A percentile compares a stretch with the other conserved stretches of the same genome.
phyloP scores from a whole-genome alignment of 148 eudicot genomes.

The Nepenthes gracilis region DNA sequence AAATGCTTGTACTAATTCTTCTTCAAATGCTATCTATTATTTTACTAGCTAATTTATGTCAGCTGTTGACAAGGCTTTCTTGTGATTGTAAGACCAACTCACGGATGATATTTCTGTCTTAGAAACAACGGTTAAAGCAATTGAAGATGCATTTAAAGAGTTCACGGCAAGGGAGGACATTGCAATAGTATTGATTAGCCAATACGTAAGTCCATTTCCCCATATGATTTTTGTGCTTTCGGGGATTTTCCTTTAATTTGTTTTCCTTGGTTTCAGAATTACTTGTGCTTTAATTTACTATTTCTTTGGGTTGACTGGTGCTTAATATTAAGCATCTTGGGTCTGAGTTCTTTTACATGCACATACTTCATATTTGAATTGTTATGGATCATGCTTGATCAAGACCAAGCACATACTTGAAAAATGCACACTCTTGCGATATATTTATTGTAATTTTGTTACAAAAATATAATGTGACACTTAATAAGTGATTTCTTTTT shows the following conservation, averaged over 20 bases:
- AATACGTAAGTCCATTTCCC: conserved; percentile 36
- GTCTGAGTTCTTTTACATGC: not conserved
- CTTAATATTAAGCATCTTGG: not conserved
- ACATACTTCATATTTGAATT: not conserved
- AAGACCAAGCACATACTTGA: not conserved
- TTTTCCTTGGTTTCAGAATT: too few relatives aligned
- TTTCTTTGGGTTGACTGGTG: not conserved
- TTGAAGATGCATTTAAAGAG: conserved; percentile 72
- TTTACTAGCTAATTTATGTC: too few relatives aligned
- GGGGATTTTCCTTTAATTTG: too few relatives aligned
- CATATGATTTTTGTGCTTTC: not conserved
- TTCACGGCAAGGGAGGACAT: conserved; percentile 67
- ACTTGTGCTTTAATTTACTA: too few relatives aligned
- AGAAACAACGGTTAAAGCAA: conserved; percentile 66
- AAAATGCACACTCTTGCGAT: too few relatives aligned
- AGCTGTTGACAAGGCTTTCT: too few relatives aligned
- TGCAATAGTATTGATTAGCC: conserved; percentile 70
- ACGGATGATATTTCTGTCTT: conserved; percentile 6
- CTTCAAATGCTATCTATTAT: too few relatives aligned
- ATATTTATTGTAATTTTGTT: too few relatives aligned
- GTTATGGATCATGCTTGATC: not conserved
- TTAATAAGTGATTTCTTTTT: too few relatives aligned
- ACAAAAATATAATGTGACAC: too few relatives aligned
- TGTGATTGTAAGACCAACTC: not conserved
- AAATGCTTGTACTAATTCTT: too few relatives aligned